These are phyloP conservation scores for Raffaelea deltoideospora DNA, from an alignment of 2,329 filamentous ascomycete genomes.

Conservation along the genomic window DNA sequence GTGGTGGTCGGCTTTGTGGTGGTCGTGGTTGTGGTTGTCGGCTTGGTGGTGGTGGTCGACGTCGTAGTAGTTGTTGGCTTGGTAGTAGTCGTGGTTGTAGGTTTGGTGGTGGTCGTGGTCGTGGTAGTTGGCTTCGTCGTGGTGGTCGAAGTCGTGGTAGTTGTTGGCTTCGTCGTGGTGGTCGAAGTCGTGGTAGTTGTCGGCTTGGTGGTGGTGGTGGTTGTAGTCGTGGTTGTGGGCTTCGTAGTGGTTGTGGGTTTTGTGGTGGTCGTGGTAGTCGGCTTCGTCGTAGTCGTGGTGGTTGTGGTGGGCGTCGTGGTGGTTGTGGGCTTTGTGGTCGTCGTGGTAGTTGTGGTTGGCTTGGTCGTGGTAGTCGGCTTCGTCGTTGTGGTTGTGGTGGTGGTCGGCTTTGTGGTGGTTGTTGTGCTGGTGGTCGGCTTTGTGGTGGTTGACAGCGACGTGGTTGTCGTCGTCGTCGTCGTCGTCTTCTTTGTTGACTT, in stretches of 20 bases:
- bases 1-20: constrained; percentile 2
- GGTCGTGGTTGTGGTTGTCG: neutral
- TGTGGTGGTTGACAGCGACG: constrained; percentile 7
- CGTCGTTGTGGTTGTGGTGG: constrained; percentile 1
- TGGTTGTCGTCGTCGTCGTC: neutral
- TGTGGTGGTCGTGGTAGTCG: neutral
- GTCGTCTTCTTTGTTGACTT: constrained; percentile 5
- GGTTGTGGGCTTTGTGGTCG: neutral
- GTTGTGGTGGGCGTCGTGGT: neutral
- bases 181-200: neutral
- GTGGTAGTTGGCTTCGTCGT: constrained; percentile 5
- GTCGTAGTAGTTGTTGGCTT: constrained; percentile 4
- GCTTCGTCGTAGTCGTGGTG: neutral
- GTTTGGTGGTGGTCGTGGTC: neutral
- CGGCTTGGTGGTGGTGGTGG: constrained; percentile 1
- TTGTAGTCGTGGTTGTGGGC: constrained; percentile 2
- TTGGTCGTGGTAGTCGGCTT: neutral
- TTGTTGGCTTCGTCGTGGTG: neutral
- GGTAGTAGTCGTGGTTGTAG: constrained; percentile 1
- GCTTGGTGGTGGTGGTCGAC: neutral
- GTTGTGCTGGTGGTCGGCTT: constrained; percentile 5
- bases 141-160: constrained; percentile 7
- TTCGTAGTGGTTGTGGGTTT: constrained; percentile 5
- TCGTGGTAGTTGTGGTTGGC: constrained; percentile 4
- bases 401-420: constrained; percentile 1